Evolutionary conservation across 2,329 filamentous ascomycete genomes (phyloP), one percentile per base, ranked within the genome.

Genomic region (Graphium sp.): DNA sequence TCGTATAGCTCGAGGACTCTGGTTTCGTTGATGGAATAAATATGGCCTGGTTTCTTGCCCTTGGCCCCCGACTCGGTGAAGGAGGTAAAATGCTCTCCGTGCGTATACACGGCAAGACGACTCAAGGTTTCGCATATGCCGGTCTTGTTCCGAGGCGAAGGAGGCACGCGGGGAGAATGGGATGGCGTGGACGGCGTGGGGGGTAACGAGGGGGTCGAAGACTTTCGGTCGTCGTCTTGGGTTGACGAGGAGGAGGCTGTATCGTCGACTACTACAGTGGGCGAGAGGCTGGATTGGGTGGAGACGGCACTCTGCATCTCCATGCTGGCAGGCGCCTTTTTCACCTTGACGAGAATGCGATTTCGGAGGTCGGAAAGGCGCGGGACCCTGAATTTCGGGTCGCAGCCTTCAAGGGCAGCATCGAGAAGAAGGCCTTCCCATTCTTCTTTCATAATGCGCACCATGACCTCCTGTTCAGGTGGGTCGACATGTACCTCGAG

Each of bases 401-500:
- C 47, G 39, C 57, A 55, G 40, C 58, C 52, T 13, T 64, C 58
- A 13, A 53, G 62, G 21, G 55, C 55, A 30, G 53, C 41, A 14
- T 82, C 74, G 8, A 94, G 60, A 5, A 95, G 60, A 41, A 78
- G 55, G 0, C 68, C 74, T 22, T 65, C 67, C 84, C 85, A 98
- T 37, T 81, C 77, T 39, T 93, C 73, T 38, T 74, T 74, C 78
- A 98, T 94, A 37, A 95, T 92, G 32, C 80, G 68, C 8, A 93
- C 85, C 81, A 95, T 94, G 28, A 79, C 66, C 37, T 83, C 73
- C 49, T 98, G 89, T 49, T 95, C 87, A 30, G 80, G 71, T 2
- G 65, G 56, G 35, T 76, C 70, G 10, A 83, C 77, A 48, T 95
- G 87, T 1, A 95, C 81, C 50, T 98, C 89, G 5, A 95, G 62